Conservation (phyloP, 208 protist species). For the Leishmania major region DNA sequence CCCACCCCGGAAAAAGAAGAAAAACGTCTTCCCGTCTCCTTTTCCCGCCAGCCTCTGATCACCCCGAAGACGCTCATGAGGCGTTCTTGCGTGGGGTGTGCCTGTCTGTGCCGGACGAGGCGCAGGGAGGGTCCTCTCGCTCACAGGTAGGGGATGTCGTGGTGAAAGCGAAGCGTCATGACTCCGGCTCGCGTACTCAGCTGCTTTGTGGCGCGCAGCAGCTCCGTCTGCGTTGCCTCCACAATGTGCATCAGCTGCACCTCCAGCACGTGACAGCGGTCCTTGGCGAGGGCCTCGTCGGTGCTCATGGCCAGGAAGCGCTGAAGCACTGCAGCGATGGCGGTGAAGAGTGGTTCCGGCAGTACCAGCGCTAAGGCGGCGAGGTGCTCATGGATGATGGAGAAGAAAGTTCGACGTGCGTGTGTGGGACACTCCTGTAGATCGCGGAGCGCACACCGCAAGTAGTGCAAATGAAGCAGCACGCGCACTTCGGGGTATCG, state of each 20-base stretch:
- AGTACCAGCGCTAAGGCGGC: conserved; percentile 37
- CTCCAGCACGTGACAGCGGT: conserved; percentile 32
- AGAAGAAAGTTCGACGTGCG: conserved; percentile 27
- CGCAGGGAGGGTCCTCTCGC: background rate
- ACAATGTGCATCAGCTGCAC: conserved; percentile 49
- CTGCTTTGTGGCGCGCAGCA: conserved; percentile 43
- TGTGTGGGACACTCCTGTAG: conserved; percentile 44
- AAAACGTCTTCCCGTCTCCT: background rate
- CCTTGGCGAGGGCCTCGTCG: conserved; percentile 6
- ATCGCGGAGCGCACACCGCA: conserved; percentile 55
- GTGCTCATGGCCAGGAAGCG: conserved; percentile 4
- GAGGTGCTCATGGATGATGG: conserved; percentile 32
- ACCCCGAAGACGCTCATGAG: background rate
- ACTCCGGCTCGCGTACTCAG: conserved; percentile 40
- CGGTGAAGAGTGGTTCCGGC: conserved; percentile 69
- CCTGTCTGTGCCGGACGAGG: background rate
- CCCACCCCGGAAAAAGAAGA: background rate
- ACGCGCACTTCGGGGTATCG: conserved; percentile 67
- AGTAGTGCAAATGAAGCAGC: conserved; percentile 42
- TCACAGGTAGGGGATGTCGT: conserved; percentile 39
- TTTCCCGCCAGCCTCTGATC: background rate
- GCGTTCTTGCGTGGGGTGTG: background rate
- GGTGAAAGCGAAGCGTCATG: conserved; percentile 49
- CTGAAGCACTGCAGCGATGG: conserved; percentile 41
- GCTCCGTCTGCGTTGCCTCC: conserved; percentile 44